Evolutionary conservation across 1,139 yeast genomes (phyloP), one percentile per base, ranked within the genome.

Genomic region (Geotrichum carabidarum): DNA sequence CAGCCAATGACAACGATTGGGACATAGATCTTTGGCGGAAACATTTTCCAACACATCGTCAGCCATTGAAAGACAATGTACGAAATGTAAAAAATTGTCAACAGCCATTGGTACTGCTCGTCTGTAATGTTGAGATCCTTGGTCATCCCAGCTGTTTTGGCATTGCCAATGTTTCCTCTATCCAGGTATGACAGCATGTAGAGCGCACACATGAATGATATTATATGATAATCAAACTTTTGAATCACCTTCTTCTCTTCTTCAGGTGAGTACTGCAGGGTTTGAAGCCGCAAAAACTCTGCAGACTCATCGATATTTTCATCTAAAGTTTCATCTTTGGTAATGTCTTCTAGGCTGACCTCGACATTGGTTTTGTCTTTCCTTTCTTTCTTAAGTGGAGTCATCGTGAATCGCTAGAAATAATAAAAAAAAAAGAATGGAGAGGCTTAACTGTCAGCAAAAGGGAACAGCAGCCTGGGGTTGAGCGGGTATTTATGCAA

Each of bases 141-240:
- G 58, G 71, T 68, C 76, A 80, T 71, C 1, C 83, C 83, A 1
- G 79, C 76, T 7, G 78, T 79, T 60, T 77, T 76, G 4, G 83
- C 83, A 56, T 77, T 76, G 17, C 76, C 69, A 50, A 80, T 67
- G 62, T 79, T 79, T 22, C 76, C 69, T 54, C 79, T 68, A 63
- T 79, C 82, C 37, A 62, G 56, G 43, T 59, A 65, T 31, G 66
- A 58, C n/a, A 64, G 53, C 49, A 67, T 59, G 46, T 65, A 66
- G 32, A 66, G 48, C 31, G 58, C 55, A 41, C 63, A 63, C 14
- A 66, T 47, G 43, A 59, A 58, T 5, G 66, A 55, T 56, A 66
- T 52, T 27, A 67, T 42, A 38, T 64, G 60, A 35, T 50, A 32
- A 57, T 66, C 70, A 34, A 59, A 45, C 41, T 62, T 63, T 38